A percentile compares a stretch with the other conserved stretches of the same genome.
phyloP scores from a whole-genome alignment of 805 yeast genomes.

The Huiozyma sinensis region DNA sequence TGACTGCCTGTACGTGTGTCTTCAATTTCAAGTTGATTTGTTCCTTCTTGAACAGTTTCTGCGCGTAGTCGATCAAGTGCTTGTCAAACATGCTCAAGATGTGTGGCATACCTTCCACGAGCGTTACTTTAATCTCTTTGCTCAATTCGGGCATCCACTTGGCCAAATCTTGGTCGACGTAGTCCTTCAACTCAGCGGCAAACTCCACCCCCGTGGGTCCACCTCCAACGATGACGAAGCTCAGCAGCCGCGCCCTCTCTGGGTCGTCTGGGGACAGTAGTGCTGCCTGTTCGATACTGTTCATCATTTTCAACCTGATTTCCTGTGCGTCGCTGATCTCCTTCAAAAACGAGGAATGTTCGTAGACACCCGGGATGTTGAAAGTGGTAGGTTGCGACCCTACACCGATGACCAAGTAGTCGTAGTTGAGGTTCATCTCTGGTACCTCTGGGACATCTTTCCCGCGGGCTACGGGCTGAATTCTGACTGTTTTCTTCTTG shows the following conservation, averaged over 20 bases:
- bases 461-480: slow-evolving; percentile 37
- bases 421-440: slow-evolving; percentile 47
- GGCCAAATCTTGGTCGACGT: slow-evolving; percentile 78
- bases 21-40: slow-evolving; percentile 68
- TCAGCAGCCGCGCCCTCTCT: slow-evolving; percentile 75
- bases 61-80: slow-evolving; percentile 66
- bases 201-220: slow-evolving; percentile 98
- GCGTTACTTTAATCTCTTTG: slow-evolving; percentile 68
- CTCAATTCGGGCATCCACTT: slow-evolving; percentile 85
- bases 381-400: slow-evolving; percentile 94
- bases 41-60: slow-evolving; percentile 56
- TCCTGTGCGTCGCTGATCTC: slow-evolving; percentile 82
- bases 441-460: slow-evolving; percentile 32
- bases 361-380: slow-evolving; percentile 89
- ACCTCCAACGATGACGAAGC: slow-evolving; percentile 92
- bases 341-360: slow-evolving; percentile 79
- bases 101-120: slow-evolving; percentile 86
- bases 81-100: slow-evolving; percentile 68
- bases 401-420: slow-evolving; percentile 81
- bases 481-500: slow-evolving; percentile 47
- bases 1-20: slow-evolving; percentile 83
- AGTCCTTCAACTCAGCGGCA: slow-evolving; percentile 93
- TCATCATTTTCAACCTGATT: slow-evolving; percentile 74
- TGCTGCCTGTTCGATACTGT: slow-evolving; percentile 81
- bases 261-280: slow-evolving; percentile 59